Evolutionary conservation across 257 asterid genomes (phyloP).

Genomic region (Asclepias syriaca): DNA sequence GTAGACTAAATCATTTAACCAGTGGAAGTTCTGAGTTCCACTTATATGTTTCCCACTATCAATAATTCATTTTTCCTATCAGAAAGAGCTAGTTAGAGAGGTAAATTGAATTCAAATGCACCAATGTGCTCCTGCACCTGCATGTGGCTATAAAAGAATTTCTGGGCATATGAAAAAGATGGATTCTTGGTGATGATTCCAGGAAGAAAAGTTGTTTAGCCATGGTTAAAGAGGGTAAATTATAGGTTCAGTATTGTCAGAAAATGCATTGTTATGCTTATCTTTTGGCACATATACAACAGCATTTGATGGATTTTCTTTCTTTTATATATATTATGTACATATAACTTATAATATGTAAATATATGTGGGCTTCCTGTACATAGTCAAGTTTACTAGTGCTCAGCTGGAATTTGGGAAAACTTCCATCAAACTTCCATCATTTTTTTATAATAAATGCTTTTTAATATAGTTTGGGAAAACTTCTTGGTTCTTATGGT

Average conservation of each 20-base stretch:
- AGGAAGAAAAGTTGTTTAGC: constrained; percentile 9
- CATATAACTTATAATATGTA: background rate
- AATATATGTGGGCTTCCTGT: background rate
- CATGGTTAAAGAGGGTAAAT: constrained; percentile 24
- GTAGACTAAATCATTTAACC: too few relatives aligned
- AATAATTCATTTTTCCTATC: too few relatives aligned
- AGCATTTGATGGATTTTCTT: constrained; percentile 7
- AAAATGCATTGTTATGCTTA: constrained; percentile 22
- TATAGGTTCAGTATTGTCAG: constrained; percentile 17
- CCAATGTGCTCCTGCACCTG: constrained; percentile 24
- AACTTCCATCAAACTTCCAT: too few relatives aligned
- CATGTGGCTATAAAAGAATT: constrained; percentile 13
- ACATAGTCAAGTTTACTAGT: background rate
- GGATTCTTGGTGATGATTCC: background rate
- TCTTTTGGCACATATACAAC: constrained; percentile 31
- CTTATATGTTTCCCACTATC: too few relatives aligned
- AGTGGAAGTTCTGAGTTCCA: too few relatives aligned
- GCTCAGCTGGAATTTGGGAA: background rate
- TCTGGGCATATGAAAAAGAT: constrained; percentile 5
- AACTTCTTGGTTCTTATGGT: background rate
- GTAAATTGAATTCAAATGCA: constrained; percentile 12
- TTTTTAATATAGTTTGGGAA: background rate
- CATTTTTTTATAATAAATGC: too few relatives aligned
- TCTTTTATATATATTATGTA: background rate
- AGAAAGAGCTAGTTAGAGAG: too few relatives aligned